Conservation (phyloP, 345 rosid genomes). For the Ailanthus altissimus region DNA sequence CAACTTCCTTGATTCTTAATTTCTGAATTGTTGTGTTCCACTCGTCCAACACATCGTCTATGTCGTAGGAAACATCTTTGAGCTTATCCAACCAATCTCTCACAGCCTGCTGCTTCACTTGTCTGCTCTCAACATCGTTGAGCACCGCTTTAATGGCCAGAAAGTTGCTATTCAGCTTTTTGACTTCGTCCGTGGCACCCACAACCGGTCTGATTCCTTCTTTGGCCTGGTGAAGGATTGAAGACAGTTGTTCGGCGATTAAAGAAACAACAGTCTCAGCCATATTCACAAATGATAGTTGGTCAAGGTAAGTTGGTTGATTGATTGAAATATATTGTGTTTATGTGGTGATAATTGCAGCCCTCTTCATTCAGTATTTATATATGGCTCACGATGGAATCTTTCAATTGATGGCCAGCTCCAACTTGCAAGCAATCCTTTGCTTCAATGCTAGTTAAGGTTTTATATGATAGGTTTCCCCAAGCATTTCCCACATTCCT, state of each 20-base stretch:
- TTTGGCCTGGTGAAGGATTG: background rate
- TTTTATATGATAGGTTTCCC: no score
- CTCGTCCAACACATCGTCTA: slow-evolving; percentile 6
- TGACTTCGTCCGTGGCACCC: background rate
- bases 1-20: background rate
- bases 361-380: no score
- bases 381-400: no score
- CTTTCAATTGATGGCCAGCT: no score
- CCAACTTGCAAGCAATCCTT: no score
- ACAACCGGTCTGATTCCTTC: background rate
- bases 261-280: background rate
- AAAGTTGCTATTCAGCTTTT: background rate
- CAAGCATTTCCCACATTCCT: no score
- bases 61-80: background rate
- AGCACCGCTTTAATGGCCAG: background rate
- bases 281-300: background rate
- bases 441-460: no score
- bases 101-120: background rate
- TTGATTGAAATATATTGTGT: no score
- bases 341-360: no score
- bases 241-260: background rate
- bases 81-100: background rate
- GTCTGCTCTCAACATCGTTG: background rate
- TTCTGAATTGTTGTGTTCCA: background rate
- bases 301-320: no score